Evolutionary conservation across 768 basidiomycete genomes (phyloP).

Genomic region (Lanmaoa rubissima): DNA sequence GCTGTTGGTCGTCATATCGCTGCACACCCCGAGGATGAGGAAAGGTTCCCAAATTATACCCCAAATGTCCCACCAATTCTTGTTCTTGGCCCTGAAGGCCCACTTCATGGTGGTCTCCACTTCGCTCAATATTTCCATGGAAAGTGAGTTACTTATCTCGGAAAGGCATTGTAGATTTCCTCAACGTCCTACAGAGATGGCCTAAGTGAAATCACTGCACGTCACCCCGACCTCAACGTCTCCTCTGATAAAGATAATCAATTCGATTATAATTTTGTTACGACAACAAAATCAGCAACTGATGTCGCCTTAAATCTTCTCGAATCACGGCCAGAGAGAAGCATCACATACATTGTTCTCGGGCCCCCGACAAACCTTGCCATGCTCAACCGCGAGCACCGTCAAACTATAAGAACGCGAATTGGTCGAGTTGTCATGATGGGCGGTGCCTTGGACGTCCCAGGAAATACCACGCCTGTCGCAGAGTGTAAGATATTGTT

Average conservation of each 20-base stretch:
- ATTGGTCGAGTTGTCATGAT: constrained; percentile 82
- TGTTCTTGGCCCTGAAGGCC: constrained; percentile 58
- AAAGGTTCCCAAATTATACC: constrained; percentile 64
- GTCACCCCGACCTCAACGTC: constrained; percentile 63
- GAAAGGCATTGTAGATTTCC: neutral
- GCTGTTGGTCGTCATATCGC: constrained; percentile 59
- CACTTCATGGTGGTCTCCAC: constrained; percentile 68
- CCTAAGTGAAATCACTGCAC: constrained; percentile 53
- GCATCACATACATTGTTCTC: constrained; percentile 68
- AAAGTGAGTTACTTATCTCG: constrained; percentile 40
- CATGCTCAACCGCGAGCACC: constrained; percentile 54
- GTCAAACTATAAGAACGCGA: constrained; percentile 48
- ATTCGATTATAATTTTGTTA: constrained; percentile 44
- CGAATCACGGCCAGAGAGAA: constrained; percentile 45
- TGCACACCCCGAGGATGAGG: constrained; percentile 48
- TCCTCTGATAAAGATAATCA: constrained; percentile 5
- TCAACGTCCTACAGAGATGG: constrained; percentile 54
- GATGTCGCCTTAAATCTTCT: constrained; percentile 59
- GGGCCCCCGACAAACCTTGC: constrained; percentile 85
- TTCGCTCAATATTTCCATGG: constrained; percentile 87
- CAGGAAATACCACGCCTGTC: constrained; percentile 78
- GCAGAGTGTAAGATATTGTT: constrained; percentile 69
- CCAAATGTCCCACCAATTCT: constrained; percentile 55
- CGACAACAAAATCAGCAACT: constrained; percentile 46
- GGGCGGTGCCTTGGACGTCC: constrained; percentile 92